Evolutionary conservation across 495 filamentous ascomycete genomes (phyloP).

Genomic region (Penicillium goetzii): DNA sequence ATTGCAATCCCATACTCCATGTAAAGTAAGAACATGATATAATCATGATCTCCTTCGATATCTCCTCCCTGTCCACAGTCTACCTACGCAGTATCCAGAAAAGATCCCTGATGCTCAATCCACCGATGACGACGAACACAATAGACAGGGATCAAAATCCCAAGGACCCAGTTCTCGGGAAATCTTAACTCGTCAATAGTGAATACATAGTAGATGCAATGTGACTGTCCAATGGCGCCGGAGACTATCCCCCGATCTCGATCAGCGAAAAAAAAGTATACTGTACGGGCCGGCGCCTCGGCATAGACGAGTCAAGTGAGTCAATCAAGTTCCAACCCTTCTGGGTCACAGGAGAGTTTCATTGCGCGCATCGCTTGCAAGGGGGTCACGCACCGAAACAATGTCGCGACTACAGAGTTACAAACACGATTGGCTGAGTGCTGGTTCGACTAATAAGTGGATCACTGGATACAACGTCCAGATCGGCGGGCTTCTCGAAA

Average conservation of each 20-base stretch:
- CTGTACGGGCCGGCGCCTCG: neutral
- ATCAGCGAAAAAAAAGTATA: constrained; percentile 10
- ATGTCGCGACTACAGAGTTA: neutral
- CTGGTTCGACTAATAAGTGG: constrained; percentile 7
- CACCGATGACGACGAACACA: neutral
- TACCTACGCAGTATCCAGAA: neutral
- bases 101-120: neutral
- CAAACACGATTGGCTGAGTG: constrained; percentile 15
- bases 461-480: constrained; percentile 8
- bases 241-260: constrained; percentile 11
- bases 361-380: constrained; percentile 21
- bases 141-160: constrained; percentile 16
- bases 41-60: neutral
- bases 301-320: neutral
- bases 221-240: constrained; percentile 7
- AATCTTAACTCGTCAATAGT: constrained; percentile 11
- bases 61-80: neutral
- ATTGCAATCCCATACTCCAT: neutral
- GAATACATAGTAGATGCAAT: constrained; percentile 3
- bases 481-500: constrained; percentile 21
- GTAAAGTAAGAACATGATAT: neutral
- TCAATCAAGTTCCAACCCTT: neutral
- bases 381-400: constrained; percentile 14
- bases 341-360: neutral
- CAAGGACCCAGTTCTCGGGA: constrained; percentile 23